These are phyloP conservation scores for Apiospora rasikravindrae DNA, from an alignment of 2,329 filamentous ascomycete species.

Conservation along the genomic window DNA sequence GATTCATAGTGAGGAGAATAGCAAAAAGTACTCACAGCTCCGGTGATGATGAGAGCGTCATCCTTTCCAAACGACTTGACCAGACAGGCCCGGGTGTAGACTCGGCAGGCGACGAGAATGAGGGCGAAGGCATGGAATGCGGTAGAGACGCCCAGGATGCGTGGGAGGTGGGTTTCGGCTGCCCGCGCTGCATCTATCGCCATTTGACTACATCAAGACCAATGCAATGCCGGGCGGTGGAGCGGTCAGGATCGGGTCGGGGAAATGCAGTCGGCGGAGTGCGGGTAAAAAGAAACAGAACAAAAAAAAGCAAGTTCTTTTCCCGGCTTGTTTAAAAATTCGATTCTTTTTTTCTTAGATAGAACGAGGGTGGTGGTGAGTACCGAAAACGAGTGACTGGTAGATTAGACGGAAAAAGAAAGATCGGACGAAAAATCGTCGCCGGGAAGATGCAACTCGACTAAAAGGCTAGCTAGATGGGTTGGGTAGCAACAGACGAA, in stretches of 20 bases:
- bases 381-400: background rate
- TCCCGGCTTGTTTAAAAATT: background rate
- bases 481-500: background rate
- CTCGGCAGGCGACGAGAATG: background rate
- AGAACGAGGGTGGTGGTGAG: background rate
- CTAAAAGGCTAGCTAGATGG: background rate
- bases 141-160: conserved; percentile 9
- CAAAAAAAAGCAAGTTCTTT: background rate
- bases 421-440: background rate
- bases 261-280: background rate
- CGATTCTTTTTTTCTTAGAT: too few relatives aligned
- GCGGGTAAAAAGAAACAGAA: too few relatives aligned
- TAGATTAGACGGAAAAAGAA: background rate
- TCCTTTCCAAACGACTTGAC: conserved; percentile 11
- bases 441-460: background rate
- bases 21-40: background rate
- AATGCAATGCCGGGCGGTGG: background rate
- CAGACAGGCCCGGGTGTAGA: background rate
- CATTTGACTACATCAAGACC: conserved; percentile 10
- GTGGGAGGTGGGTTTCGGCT: conserved; percentile 14
- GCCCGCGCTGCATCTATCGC: conserved; percentile 6
- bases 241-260: background rate
- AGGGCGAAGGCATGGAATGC: background rate
- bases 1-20: background rate
- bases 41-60: background rate